Conservation (phyloP, 305 asterid species). For the Fraxinus sp. region DNA sequence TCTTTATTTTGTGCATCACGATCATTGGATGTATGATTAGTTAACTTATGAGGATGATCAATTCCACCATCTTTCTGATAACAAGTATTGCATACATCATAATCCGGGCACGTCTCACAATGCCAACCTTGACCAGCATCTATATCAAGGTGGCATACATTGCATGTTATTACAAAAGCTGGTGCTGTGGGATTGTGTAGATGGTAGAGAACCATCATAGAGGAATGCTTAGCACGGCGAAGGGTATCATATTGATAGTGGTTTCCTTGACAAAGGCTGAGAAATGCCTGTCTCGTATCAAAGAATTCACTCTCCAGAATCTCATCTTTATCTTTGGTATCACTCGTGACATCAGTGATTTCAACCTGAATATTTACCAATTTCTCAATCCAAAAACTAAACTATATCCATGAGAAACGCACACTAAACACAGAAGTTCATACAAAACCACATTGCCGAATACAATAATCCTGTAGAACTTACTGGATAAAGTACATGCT, state of each 20-base stretch:
- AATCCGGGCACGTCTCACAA: slow-evolving; percentile 92
- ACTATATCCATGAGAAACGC: slow-evolving; percentile 7
- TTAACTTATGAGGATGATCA: slow-evolving; percentile 85
- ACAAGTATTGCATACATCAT: slow-evolving; percentile 86
- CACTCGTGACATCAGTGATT: slow-evolving; percentile 58
- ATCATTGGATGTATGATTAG: slow-evolving; percentile 71
- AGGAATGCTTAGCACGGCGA: slow-evolving; percentile 95
- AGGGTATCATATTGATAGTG: slow-evolving; percentile 96
- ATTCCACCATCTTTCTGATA: slow-evolving; percentile 76
- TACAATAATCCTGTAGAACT: slow-evolving; percentile 24
- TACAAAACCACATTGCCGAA: slow-evolving; percentile 4
- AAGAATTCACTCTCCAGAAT: slow-evolving; percentile 94
- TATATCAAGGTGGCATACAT: slow-evolving; percentile 66
- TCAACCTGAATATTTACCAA: slow-evolving; percentile 55
- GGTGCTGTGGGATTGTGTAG: slow-evolving; percentile 99
- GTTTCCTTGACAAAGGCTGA: slow-evolving; percentile 94
- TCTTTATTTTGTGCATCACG: slow-evolving; percentile 92
- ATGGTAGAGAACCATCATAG: slow-evolving; percentile 98
- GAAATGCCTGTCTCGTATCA: slow-evolving; percentile 96
- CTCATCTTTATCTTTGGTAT: slow-evolving; percentile 77
- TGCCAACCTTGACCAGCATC: slow-evolving; percentile 99
- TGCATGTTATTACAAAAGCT: slow-evolving; percentile 75
- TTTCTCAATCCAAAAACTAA: slow-evolving; percentile 18
- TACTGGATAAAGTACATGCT: slow-evolving; percentile 70
- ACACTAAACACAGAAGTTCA: not conserved